Base-by-base conservation (phyloP, 192 early-diverging fungal genomes). In the Coemansia sp. region DNA sequence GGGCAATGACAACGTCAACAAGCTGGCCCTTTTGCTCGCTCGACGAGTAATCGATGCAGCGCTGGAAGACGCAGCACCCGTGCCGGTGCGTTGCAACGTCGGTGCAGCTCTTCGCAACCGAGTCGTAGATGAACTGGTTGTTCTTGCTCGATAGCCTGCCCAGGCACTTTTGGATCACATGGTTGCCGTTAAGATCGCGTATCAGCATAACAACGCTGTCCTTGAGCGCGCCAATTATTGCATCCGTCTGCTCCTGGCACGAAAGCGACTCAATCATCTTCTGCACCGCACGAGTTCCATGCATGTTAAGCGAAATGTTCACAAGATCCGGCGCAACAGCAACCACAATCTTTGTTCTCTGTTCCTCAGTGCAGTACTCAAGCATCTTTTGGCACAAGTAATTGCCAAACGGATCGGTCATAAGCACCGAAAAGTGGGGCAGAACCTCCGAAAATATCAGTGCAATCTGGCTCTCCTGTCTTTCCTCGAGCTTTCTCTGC, bases 321-420 rank as follows among this genome's bases (percentile, higher is more conserved):
- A 94, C 87, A 41, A 95, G 76, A 37, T 94, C 90, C 7, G 88
- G 85, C 0, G 91, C 85, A 15, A 94, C 90, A 8, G 66, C 85
- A 49, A 88, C 85, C 15, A 94, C 88, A 69, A 94, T 89, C 73
- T 85, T 84, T 10, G 87, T 89, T 54, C 89, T 83, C 67, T 95
- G 93, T 8, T 83, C 77, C 62, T 94, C 92, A 41, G 79, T 87
- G 69, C 91, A 92, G 78, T 85, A 84, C 71, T 95, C 94, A 41
- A 95, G 69, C n/a, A 95, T 72, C 68, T 94, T 94, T 68, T 95
- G 94, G 72, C 93, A 94, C 36, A 95, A 82, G 69, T 95, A 95
- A 76, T 95, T 95, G 46, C 94, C 94, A 82, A 95, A 95, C 2
- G 94, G 91, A 80, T 95, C 93, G 26, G 90, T 94, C 90, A 94